Evolutionary conservation across 495 filamentous ascomycete species (phyloP).

Genomic region (Trichocladium uniseriatum): DNA sequence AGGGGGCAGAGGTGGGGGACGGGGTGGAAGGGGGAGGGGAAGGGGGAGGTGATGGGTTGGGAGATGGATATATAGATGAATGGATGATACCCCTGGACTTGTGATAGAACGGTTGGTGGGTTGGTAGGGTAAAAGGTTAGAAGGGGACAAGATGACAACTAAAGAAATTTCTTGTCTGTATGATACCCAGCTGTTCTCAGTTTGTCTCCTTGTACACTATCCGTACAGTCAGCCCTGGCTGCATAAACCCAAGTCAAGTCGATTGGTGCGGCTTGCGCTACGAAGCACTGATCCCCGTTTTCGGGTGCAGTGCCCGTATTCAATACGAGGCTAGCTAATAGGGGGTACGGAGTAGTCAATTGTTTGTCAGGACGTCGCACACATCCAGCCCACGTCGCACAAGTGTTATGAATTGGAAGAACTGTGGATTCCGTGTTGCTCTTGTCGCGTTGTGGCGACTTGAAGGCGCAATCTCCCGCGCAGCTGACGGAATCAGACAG

Average conservation of each 20-base stretch:
- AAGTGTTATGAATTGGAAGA: background rate
- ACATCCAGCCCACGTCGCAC: background rate
- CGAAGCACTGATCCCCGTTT: too few species aligned
- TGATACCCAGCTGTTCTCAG: too few species aligned
- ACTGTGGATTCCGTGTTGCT: background rate
- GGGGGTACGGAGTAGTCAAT: background rate
- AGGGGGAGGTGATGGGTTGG: conserved; percentile 9
- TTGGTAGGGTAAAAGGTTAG: too few species aligned
- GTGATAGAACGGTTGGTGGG: background rate
- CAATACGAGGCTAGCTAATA: background rate
- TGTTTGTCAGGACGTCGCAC: background rate
- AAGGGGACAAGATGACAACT: too few species aligned
- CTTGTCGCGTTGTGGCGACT: background rate
- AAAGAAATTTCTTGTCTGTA: too few species aligned
- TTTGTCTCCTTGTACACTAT: too few species aligned
- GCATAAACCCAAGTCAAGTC: background rate
- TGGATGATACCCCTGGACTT: background rate
- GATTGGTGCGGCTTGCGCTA: too few species aligned
- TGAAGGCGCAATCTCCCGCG: background rate
- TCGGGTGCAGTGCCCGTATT: background rate
- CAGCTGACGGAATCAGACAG: background rate
- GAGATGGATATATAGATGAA: conserved; percentile 1
- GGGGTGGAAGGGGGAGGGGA: conserved; percentile 33
- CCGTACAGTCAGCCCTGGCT: too few species aligned
- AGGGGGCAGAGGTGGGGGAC: conserved; percentile 30